Conservation (phyloP, 441 rosid genomes). For the Eutrema salsugineum region DNA sequence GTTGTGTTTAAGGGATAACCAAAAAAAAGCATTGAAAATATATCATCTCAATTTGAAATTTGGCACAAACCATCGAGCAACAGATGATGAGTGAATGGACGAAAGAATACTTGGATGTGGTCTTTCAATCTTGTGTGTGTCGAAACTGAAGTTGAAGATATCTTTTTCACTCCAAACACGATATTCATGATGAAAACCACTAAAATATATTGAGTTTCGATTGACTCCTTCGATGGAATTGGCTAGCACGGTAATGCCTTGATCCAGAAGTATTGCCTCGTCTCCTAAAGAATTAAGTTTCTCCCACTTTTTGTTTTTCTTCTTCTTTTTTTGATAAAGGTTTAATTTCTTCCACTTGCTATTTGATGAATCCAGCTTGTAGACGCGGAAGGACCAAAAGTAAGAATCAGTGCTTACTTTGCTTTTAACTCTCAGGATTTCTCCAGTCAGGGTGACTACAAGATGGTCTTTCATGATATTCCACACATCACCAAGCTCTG, state of each 20-base stretch:
- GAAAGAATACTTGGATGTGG: not conserved
- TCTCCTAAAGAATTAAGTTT: not conserved
- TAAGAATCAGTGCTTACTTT: too few relatives aligned
- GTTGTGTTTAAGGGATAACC: too few relatives aligned
- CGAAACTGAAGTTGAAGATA: not conserved
- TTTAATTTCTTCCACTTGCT: too few relatives aligned
- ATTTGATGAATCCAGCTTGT: too few relatives aligned
- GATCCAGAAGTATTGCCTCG: constrained; percentile 3
- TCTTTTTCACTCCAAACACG: not conserved
- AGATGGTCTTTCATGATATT: too few relatives aligned
- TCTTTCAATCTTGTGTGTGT: not conserved
- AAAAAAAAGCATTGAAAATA: too few relatives aligned
- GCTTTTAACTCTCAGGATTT: too few relatives aligned
- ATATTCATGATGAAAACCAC: not conserved
- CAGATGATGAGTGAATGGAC: not conserved
- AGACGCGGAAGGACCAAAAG: too few relatives aligned
- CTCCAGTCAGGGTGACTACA: too few relatives aligned
- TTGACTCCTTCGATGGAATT: not conserved
- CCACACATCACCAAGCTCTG: too few relatives aligned
- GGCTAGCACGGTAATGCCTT: not conserved
- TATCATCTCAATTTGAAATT: not conserved
- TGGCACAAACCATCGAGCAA: constrained; percentile 1
- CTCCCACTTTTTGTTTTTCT: too few relatives aligned
- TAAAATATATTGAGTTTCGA: not conserved
- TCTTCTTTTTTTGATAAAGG: too few relatives aligned